phyloP scores from a whole-genome alignment of 176 grass and related monocot genomes.

The Oryza australiensis region DNA sequence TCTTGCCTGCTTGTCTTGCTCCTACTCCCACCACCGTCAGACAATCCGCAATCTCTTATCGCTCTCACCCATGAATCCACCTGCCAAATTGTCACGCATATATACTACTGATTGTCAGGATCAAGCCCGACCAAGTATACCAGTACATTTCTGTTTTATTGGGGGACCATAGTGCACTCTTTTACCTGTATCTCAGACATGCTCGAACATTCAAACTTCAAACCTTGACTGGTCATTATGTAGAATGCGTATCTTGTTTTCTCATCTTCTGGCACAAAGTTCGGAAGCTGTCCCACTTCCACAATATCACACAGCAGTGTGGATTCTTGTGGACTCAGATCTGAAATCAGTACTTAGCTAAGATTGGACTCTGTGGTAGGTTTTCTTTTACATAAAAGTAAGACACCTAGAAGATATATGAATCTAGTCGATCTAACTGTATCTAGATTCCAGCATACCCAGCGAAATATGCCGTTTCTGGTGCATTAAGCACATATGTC shows the following conservation, averaged over 20 bases:
- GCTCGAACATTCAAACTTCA: slow-evolving; percentile 85
- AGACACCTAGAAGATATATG: not conserved
- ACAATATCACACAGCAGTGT: slow-evolving; percentile 67
- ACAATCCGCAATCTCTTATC: slow-evolving; percentile 48
- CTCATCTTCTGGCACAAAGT: slow-evolving; percentile 62
- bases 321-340: slow-evolving; percentile 83
- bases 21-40: not conserved
- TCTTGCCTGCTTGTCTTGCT: not conserved
- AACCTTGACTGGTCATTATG: slow-evolving; percentile 67
- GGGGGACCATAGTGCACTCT: not conserved
- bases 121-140: not conserved
- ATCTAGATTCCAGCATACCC: not conserved
- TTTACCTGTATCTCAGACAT: slow-evolving; percentile 71
- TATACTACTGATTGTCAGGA: not conserved
- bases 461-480: not conserved
- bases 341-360: slow-evolving; percentile 41
- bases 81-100: slow-evolving; percentile 13
- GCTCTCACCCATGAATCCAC: slow-evolving; percentile 81
- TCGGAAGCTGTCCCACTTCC: slow-evolving; percentile 61
- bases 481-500: not conserved
- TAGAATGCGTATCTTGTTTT: slow-evolving; percentile 78
- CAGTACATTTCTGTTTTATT: not conserved
- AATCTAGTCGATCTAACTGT: not conserved
- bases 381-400: not conserved
- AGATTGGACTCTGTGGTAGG: not conserved